phyloP scores from a whole-genome alignment of 306 rosid genomes.

The Vigna radiata region DNA sequence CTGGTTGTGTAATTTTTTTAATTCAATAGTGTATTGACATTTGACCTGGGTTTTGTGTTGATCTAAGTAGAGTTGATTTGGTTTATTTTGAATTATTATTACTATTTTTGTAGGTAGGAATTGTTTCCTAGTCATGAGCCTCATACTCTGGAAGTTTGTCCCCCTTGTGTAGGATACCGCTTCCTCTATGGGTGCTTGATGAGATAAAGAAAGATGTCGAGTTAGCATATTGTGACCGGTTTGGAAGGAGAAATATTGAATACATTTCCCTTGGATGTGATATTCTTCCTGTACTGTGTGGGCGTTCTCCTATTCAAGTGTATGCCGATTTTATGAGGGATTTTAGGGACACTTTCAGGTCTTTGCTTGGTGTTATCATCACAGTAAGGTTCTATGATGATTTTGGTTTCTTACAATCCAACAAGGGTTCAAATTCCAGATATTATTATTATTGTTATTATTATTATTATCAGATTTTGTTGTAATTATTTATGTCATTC shows the following conservation, averaged over 20 bases:
- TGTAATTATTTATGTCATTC: constrained; percentile 23
- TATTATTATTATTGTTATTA: not conserved
- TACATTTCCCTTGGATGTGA: constrained; percentile 94
- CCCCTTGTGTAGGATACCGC: constrained; percentile 76
- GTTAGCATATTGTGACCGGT: constrained; percentile 76
- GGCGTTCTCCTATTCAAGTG: constrained; percentile 87
- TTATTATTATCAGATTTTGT: constrained; percentile 4
- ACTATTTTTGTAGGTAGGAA: constrained; percentile 45
- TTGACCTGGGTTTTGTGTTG: constrained; percentile 18
- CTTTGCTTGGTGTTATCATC: constrained; percentile 67
- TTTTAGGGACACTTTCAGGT: constrained; percentile 75
- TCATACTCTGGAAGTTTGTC: constrained; percentile 53
- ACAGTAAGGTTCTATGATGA: constrained; percentile 64
- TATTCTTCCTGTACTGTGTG: constrained; percentile 77
- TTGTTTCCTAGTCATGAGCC: constrained; percentile 48
- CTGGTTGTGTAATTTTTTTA: not conserved
- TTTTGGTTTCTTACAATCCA: constrained; percentile 30
- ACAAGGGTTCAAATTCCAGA: constrained; percentile 31
- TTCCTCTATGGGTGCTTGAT: constrained; percentile 86
- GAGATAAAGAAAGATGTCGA: constrained; percentile 81
- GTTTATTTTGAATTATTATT: constrained; percentile 41
- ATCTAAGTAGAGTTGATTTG: constrained; percentile 42
- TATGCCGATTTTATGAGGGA: constrained; percentile 88
- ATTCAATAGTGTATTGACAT: constrained; percentile 23
- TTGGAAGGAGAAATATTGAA: constrained; percentile 78